Percentiles rank a stretch among this genome's conserved stretches.
Evolutionary conservation across 169 alveolate species (phyloP).

Genomic region (Plasmodium ovale): DNA sequence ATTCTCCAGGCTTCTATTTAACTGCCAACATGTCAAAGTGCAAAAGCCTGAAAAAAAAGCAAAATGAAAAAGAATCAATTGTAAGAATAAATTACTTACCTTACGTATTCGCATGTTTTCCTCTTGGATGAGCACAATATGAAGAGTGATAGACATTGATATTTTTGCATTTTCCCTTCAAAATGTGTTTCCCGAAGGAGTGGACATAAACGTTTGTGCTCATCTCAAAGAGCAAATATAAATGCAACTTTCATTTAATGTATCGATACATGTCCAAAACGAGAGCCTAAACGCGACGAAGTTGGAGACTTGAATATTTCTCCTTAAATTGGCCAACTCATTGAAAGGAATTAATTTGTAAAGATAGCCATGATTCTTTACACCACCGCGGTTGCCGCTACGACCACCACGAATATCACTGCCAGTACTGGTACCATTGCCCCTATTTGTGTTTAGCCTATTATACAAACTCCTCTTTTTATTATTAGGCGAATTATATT

Average conservation of each 20-base stretch:
- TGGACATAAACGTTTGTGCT: not conserved
- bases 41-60: constrained; percentile 35
- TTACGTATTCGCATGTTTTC: not conserved
- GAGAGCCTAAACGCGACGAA: constrained; percentile 53
- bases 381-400: no score
- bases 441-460: constrained; percentile 1
- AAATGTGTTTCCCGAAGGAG: no score
- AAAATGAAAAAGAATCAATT: constrained; percentile 4
- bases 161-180: no score
- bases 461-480: constrained; percentile 16
- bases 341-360: constrained; percentile 1
- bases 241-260: not conserved
- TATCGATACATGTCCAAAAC: constrained; percentile 61
- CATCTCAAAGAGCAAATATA: not conserved
- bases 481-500: not conserved
- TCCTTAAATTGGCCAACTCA: constrained; percentile 12
- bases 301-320: constrained; percentile 33
- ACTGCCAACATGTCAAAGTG: constrained; percentile 38
- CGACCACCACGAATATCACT: no score
- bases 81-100: no score
- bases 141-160: not conserved
- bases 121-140: not conserved
- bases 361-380: not conserved
- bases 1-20: constrained; percentile 27
- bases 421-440: no score